Conservation (phyloP, 495 filamentous ascomycete genomes). For the Pyronema domesticum region DNA sequence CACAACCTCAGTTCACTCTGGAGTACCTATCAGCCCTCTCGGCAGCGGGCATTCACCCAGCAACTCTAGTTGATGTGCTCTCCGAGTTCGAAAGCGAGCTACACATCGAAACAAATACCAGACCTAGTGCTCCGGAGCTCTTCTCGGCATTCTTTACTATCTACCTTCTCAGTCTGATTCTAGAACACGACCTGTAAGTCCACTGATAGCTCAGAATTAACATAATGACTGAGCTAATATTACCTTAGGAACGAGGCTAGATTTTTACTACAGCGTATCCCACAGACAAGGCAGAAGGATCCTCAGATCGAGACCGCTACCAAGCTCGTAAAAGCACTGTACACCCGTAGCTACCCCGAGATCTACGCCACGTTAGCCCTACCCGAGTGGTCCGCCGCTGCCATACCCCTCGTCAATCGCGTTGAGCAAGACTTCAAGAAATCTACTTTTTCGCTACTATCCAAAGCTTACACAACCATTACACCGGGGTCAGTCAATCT, state of each 20-base stretch:
- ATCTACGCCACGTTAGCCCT: conserved; percentile 30
- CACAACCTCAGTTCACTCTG: conserved; percentile 2
- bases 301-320: conserved; percentile 31
- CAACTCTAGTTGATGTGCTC: conserved; percentile 30
- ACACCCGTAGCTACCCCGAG: conserved; percentile 31
- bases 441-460: conserved; percentile 33
- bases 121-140: conserved; percentile 14
- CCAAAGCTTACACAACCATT: conserved; percentile 34
- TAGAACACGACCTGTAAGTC: conserved; percentile 35
- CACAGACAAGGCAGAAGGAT: conserved; percentile 26
- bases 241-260: conserved; percentile 34
- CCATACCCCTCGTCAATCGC: conserved; percentile 28
- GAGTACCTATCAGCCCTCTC: conserved; percentile 28
- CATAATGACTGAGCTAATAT: background rate
- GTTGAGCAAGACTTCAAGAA: conserved; percentile 31
- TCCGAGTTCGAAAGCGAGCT: conserved; percentile 32
- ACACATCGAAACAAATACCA: conserved; percentile 20
- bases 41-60: conserved; percentile 25
- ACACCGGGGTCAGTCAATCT: conserved; percentile 29
- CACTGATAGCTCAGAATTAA: background rate
- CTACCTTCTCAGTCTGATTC: conserved; percentile 36
- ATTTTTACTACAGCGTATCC: conserved; percentile 34
- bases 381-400: conserved; percentile 29
- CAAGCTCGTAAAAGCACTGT: conserved; percentile 32
- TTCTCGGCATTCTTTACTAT: conserved; percentile 34